A percentile compares a stretch with the other conserved stretches of the same genome.
Evolutionary conservation across 2,329 filamentous ascomycete species (phyloP).

Genomic region (Fusarium staphyleae): DNA sequence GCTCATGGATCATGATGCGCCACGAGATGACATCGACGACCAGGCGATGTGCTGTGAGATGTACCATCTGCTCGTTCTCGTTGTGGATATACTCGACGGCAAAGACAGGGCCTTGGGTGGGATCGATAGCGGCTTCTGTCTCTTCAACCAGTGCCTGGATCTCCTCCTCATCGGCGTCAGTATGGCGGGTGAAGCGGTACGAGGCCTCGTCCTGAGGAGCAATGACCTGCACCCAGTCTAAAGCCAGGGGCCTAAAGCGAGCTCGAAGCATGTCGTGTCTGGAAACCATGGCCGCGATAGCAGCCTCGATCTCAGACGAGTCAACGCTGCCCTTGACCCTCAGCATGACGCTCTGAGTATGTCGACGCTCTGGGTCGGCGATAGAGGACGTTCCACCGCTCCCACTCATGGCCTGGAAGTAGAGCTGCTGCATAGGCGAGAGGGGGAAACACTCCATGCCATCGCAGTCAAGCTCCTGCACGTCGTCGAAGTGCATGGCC

Average conservation of each 20-base stretch:
- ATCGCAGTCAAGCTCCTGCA: slow-evolving; percentile 31
- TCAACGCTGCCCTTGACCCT: slow-evolving; percentile 51
- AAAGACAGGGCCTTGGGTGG: slow-evolving; percentile 60
- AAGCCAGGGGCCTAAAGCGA: slow-evolving; percentile 50
- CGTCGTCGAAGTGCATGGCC: slow-evolving; percentile 44
- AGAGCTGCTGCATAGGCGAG: slow-evolving; percentile 62
- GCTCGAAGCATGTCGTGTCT: slow-evolving; percentile 61
- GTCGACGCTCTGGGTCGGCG: slow-evolving; percentile 51
- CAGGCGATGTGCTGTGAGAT: slow-evolving; percentile 59
- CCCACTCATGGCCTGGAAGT: slow-evolving; percentile 57
- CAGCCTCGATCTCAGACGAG: slow-evolving; percentile 55
- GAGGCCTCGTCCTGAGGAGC: slow-evolving; percentile 50
- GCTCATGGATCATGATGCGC: slow-evolving; percentile 57
- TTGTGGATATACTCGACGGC: slow-evolving; percentile 57
- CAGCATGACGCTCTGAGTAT: slow-evolving; percentile 60
- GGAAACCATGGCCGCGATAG: slow-evolving; percentile 56
- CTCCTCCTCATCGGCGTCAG: slow-evolving; percentile 51
- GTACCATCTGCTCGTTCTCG: slow-evolving; percentile 56
- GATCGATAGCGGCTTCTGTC: slow-evolving; percentile 55
- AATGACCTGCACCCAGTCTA: slow-evolving; percentile 57
- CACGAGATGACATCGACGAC: slow-evolving; percentile 60
- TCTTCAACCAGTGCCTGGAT: slow-evolving; percentile 50
- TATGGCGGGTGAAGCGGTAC: slow-evolving; percentile 54
- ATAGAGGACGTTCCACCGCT: slow-evolving; percentile 42
- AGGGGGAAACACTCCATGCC: slow-evolving; percentile 52